Evolutionary conservation across 495 filamentous ascomycete species (phyloP), one percentile per base, ranked within the genome.

Genomic region (Penicillium steckii): DNA sequence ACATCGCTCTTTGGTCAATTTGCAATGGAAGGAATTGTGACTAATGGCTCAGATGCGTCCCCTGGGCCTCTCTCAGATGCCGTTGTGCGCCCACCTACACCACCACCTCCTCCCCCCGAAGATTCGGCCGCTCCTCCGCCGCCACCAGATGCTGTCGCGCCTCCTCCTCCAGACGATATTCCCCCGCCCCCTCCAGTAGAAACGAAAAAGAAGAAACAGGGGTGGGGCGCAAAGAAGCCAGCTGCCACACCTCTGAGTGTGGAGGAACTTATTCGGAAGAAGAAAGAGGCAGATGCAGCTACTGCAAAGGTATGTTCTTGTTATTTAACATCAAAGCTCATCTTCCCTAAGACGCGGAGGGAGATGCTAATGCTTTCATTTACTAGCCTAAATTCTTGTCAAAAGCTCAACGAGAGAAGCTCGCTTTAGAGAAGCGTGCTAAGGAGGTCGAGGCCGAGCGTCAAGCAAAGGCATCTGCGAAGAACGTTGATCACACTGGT

Each of bases 361-460:
- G 3, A 3, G 9, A 3, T 13, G 7, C 10, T 32, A 32, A 19
- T 62, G 46, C 57, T 59, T 55, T 53, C 52, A 52, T 57, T 52
- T 44, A 56, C 26, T 55, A 95, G 82, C 95, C 95, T 3, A 92
- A 93, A 74, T 98, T 96, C 66, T 72, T 98, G 9, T 87, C 90
- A 3, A 96, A 92, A 76, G 88, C 88, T 27, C 80, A 97, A 66
- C 85, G 94, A 32, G 95, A 97, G 66, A 84, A 84, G 44, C 65
- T 96, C 48, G 91, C 90, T 5, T 72, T 91, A 7, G 92, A 96
- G 64, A 95, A 92, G 69, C 80, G 88, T 46, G 76, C 80, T 15
- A 92, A 95, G 65, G 92, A 96, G 55, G 88, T 90, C 17, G 87
- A 90, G 53, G 89, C 76, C n/a, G 75, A 82, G 52, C 73, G 77